Evolutionary conservation across 331 rosid species (phyloP).

Genomic region (Acacia concinna): DNA sequence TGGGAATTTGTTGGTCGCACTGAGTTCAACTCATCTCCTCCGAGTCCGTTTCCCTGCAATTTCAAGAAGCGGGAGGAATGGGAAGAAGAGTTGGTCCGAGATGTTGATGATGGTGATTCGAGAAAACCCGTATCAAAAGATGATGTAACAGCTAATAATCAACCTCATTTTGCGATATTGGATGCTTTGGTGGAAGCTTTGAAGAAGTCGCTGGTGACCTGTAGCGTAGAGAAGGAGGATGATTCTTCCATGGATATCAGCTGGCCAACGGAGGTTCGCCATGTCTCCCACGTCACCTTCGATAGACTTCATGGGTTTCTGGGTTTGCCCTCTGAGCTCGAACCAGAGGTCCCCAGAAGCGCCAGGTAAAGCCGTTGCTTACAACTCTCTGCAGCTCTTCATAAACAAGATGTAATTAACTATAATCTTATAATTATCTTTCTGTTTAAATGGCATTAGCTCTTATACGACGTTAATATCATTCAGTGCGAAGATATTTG

Average conservation of each 20-base stretch:
- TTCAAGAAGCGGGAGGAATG: background rate
- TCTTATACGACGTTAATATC: background rate
- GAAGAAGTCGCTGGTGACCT: conserved; percentile 79
- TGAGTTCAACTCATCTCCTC: conserved; percentile 45
- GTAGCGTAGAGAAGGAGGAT: conserved; percentile 84
- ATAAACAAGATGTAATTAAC: background rate
- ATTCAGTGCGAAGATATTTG: conserved; percentile 66
- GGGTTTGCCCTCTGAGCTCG: conserved; percentile 86
- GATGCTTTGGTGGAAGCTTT: conserved; percentile 63
- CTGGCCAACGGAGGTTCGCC: conserved; percentile 83
- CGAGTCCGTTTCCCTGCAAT: conserved; percentile 40
- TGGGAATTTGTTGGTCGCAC: conserved; percentile 47
- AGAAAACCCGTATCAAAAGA: conserved; percentile 48
- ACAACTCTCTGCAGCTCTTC: background rate
- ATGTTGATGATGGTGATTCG: conserved; percentile 16
- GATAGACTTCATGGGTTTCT: conserved; percentile 91
- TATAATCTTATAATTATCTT: too few species aligned
- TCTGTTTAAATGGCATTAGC: background rate
- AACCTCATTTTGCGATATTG: conserved; percentile 57
- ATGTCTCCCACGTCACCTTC: conserved; percentile 85
- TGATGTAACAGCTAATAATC: background rate
- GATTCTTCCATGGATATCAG: conserved; percentile 77
- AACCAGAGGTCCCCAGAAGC: conserved; percentile 72
- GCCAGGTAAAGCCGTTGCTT: conserved; percentile 58
- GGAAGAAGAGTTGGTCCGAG: conserved; percentile 21